These are phyloP conservation scores for Alternaria incomplexa DNA, from an alignment of 2,329 filamentous ascomycete species.

Conservation along the genomic window DNA sequence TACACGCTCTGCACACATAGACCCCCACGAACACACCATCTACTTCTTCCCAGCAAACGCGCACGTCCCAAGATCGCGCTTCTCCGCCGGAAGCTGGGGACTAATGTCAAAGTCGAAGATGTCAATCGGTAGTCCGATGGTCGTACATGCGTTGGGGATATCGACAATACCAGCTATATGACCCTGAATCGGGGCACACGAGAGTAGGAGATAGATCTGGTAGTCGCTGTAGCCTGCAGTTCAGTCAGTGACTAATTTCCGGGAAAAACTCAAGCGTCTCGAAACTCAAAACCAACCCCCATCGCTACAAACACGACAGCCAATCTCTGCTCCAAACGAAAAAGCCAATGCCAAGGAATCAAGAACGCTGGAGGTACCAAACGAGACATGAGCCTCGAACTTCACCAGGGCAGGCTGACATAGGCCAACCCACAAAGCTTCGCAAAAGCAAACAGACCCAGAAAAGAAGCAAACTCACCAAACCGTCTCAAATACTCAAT, in stretches of 20 bases:
- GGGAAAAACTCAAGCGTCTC: not conserved
- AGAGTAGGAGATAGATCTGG: constrained; percentile 84
- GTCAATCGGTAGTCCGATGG: constrained; percentile 85
- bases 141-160: constrained; percentile 88
- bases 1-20: not conserved
- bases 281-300: not conserved
- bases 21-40: not conserved
- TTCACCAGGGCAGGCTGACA: not conserved
- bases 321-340: not conserved
- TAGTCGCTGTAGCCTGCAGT: constrained; percentile 65
- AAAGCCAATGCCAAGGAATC: not conserved
- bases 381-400: not conserved
- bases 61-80: constrained; percentile 73
- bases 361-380: not conserved
- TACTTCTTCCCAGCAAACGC: constrained; percentile 61
- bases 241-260: not conserved
- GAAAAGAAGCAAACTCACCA: constrained; percentile 51
- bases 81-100: constrained; percentile 66
- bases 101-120: constrained; percentile 95
- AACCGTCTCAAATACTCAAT: constrained; percentile 82
- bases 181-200: constrained; percentile 85
- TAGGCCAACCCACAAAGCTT: not conserved
- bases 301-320: not conserved
- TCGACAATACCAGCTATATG: constrained; percentile 90
- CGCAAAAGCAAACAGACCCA: not conserved